A percentile compares a stretch with the other conserved stretches of the same genome.
phyloP scores from a whole-genome alignment of 2,329 filamentous ascomycete species.

The Curvularia hawaiiensis region DNA sequence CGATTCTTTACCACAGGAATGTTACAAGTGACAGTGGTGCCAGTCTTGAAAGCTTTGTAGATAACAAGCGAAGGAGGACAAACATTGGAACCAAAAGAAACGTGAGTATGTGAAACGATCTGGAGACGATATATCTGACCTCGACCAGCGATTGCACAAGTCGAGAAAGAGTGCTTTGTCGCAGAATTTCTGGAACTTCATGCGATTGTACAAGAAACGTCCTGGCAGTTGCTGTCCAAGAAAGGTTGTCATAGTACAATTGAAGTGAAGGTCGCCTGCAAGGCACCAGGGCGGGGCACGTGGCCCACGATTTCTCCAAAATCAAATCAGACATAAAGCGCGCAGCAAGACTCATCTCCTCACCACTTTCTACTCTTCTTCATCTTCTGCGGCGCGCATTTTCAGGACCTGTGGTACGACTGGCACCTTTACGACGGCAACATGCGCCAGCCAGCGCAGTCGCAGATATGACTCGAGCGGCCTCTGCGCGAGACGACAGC shows the following conservation, averaged over 20 bases:
- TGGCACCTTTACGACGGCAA: too few species aligned
- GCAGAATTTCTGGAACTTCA: not conserved
- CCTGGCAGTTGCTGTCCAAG: not conserved
- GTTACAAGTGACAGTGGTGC: not conserved
- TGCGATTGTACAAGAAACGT: not conserved
- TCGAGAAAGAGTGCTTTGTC: not conserved
- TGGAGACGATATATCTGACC: not conserved
- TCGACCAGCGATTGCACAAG: not conserved
- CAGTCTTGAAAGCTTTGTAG: too few species aligned
- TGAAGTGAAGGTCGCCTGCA: not conserved
- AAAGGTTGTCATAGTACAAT: not conserved
- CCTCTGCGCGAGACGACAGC: constrained; percentile 8
- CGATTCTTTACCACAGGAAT: not conserved
- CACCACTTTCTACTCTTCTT: not conserved
- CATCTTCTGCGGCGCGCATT: too few species aligned
- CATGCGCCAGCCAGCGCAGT: not conserved
- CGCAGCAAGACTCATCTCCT: not conserved
- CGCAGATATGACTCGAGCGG: constrained; percentile 1
- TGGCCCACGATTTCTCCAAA: not conserved
- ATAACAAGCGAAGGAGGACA: not conserved
- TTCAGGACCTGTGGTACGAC: not conserved
- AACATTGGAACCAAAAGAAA: not conserved
- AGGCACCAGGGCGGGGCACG: constrained; percentile 1
- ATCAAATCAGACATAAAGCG: not conserved
- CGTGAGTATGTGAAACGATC: not conserved